Evolutionary conservation across 257 asterid genomes (phyloP).

Genomic region (Verbena officinalis): DNA sequence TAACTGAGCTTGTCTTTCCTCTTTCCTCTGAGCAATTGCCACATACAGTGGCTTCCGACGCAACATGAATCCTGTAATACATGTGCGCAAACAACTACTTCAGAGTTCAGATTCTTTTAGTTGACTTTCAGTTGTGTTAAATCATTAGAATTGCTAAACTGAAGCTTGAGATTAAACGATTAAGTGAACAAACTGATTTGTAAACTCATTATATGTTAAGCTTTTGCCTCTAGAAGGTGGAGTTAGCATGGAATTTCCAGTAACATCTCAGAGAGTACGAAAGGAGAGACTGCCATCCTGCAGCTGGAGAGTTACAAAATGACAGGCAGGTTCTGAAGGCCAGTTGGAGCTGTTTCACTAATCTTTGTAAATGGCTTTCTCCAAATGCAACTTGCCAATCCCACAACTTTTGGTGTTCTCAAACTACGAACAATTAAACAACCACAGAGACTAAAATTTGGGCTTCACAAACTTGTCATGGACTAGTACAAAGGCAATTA

Average conservation of each 20-base stretch:
- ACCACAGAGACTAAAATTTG: background rate
- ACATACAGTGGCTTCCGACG: slow-evolving; percentile 75
- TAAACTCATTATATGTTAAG: background rate
- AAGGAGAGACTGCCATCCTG: slow-evolving; percentile 1
- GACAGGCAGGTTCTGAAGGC: background rate
- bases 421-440: background rate
- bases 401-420: background rate
- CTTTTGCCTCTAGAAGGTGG: background rate
- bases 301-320: background rate
- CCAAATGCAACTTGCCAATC: background rate
- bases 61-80: slow-evolving; percentile 61
- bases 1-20: slow-evolving; percentile 72
- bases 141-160: slow-evolving; percentile 7
- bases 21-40: slow-evolving; percentile 88
- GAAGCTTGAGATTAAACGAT: background rate
- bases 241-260: background rate
- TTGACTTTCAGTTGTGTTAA: background rate
- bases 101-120: background rate
- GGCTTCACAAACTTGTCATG: background rate
- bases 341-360: background rate
- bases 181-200: background rate
- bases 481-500: background rate
- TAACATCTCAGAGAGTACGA: background rate
- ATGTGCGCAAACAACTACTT: slow-evolving; percentile 10
- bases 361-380: slow-evolving; percentile 4